Evolutionary conservation across 164 flowering plant species (phyloP), one percentile per base, ranked within the genome.

Genomic region (Nymphaea colorata): DNA sequence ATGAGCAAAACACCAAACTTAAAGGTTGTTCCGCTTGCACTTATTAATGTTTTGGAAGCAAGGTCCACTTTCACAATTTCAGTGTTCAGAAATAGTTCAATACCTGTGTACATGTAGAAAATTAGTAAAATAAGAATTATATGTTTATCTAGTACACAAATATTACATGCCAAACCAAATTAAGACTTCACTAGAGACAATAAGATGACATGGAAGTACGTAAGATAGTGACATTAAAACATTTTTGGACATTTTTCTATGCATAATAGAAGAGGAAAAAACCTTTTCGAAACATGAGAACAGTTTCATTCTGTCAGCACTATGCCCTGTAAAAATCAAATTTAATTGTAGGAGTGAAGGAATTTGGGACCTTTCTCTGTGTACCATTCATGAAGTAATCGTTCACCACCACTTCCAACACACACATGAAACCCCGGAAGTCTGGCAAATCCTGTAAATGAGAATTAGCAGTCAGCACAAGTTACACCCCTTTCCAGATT

Each of bases 1-100:
- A 66, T 66, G 5, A 69, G 15, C 59, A 74, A 44, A 61, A 42
- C 70, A 18, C 89, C 82, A 76, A 85, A 95, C 67, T 85, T 86
- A 74, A 86, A 90, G 62, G 77, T 75, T 66, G 86, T 82, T 64
- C 94, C 93, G 68, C 85, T 75, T 61, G 89, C 84, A 80, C 85
- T 90, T 14, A 72, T 69, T 17, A 95, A 87, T 73, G 84, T 82
- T 80, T 90, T 90, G 41, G 90, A 76, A 75, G 91, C 82, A 77
- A 92, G 86, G 86, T 95, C 96, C 47, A 89, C 99, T 73, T 85
- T 84, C 43, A 90, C 91, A 66, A 95, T 84, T 72, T 89, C 93
- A 53, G 97, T 95, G 73, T 84, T 79, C 42, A 92, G 97, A 66
- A 90, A 78, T 82, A 95, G 85, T 57, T 86, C 88, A 44, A 92